Evolutionary conservation across 2,329 filamentous ascomycete genomes (phyloP), one percentile per base, ranked within the genome.

Genomic region (Aspergillus ochraceoroseus): DNA sequence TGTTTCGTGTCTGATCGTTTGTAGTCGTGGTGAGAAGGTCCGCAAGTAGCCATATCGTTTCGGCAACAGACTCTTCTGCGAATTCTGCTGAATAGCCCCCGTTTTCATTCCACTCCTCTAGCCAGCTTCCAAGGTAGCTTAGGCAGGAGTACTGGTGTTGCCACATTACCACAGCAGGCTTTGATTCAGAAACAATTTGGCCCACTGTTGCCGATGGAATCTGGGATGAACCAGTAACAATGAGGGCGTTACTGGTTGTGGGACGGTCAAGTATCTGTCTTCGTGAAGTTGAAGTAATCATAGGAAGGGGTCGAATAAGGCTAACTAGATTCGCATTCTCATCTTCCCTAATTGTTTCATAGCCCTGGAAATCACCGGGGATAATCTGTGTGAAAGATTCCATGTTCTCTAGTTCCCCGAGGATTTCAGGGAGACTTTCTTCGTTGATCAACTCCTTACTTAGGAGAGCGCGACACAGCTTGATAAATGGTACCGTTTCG

Each of bases 291-390:
- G 57, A 49, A 15, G 64, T 62, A 17, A 69, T 57, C 60, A 71
- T 66, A 33, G 73, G 71, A 48, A 87, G 80, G 11, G 72, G 63
- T 11, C 67, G 62, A 30, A 65, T 50, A 57, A 95, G 75, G 45
- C 77, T 74, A 45, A 95, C 85, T 12, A 79, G 79, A 53, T 94
- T 92, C 17, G 79, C 80, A 51, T 92, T 89, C 44, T 92, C 85
- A 49, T 95, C 87, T 64, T 95, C 89, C 38, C 85, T 80, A 26
- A 84, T 80, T 8, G 89, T 79, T 46, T 82, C 77, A 53, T 94
- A 95, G 23, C 77, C 78, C 28, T 76, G 74, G 59, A 94, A 95
- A 20, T 76, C 66, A 0, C 74, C 66, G 0, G 86, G 82, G n/a
- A 95, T 73, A 8, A 76, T 71, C 51, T 94, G 82, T 18, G 90